Base-by-base conservation (phyloP, 768 basidiomycete species). In the Suillus placidus region DNA sequence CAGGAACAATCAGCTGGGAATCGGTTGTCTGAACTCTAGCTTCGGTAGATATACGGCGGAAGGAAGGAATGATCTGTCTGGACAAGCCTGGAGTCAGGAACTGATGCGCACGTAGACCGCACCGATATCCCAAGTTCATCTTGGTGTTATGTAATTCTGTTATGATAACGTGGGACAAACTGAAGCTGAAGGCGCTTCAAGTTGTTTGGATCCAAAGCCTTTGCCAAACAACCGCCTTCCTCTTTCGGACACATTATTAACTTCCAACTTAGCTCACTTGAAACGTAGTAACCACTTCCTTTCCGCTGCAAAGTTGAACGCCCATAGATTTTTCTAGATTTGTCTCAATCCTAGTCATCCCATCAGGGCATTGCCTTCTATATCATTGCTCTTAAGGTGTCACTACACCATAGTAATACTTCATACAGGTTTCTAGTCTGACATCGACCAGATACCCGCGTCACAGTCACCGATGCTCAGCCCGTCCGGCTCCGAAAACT, bases 401-500 rank as follows among this genome's bases (percentile, higher is more conserved):
- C 6, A 18, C 14, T 14, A 14, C 4, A 37, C 56, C 14, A 14
- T 13, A 56, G 6, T 34, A 56, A 14, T 23, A 54, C 18, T 34
- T 32, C 18, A 35, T 35, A 20, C 14, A 57, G n/a, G 56, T 23
- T 38, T 37, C 56, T 38, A 37, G 35, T n/a, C 56, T 16, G 35
- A 10, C 38, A 26, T 26, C 12, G 38, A 40, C 57, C 57, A 30
- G 38, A 40, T 60, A 60, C 18, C 30, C 40, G 16, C 26, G 1
- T 42, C 40, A 18, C 7, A 40, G 58, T 20, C 42, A 65, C 49
- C 7, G 1, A 77, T 80, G 80, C n/a, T 61, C 35, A 67, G 55
- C 42, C 56, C 55, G 32, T 75, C 76, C 7, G 79, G 76, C 61
- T 77, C 84, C n/a, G 83, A 85, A 55, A 73, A 77, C 1, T 85